A percentile compares a stretch with the other conserved stretches of the same genome.
Conservation (phyloP, 208 protist species). For the Balamuthia mandrillaris region DNA sequence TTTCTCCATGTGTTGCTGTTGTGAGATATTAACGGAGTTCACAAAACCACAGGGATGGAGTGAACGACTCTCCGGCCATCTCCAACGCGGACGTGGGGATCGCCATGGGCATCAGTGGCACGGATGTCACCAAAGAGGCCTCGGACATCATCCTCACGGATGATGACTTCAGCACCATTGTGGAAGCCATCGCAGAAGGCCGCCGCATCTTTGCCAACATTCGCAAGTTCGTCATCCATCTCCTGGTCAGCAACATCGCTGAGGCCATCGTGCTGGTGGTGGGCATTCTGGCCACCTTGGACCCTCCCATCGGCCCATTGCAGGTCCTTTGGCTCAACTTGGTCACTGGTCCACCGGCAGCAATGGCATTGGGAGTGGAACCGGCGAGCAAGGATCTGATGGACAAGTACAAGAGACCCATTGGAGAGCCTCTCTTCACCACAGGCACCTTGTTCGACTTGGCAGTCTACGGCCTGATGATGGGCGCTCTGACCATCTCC, state of each 20-base stretch:
- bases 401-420: constrained; percentile 35
- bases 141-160: constrained; percentile 81
- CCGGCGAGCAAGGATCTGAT: constrained; percentile 77
- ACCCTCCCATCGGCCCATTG: constrained; percentile 51
- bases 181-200: constrained; percentile 78
- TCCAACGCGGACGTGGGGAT: constrained; percentile 83
- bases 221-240: constrained; percentile 82
- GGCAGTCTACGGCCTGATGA: too few species aligned
- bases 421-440: neutral
- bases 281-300: constrained; percentile 41
- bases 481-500: too few species aligned
- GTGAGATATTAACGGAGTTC: too few species aligned
- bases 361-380: constrained; percentile 59
- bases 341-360: constrained; percentile 64
- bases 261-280: constrained; percentile 24
- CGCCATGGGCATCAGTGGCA: constrained; percentile 80
- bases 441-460: too few species aligned
- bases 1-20: too few species aligned
- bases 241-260: constrained; percentile 67
- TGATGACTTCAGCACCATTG: constrained; percentile 85
- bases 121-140: constrained; percentile 68
- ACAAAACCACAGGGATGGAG: too few species aligned
- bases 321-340: constrained; percentile 71
- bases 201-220: constrained; percentile 85
- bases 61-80: constrained; percentile 84